Evolutionary conservation across 106 monocot genomes (phyloP), one percentile per base, ranked within the genome.

Genomic region (Dendrobium officinale): DNA sequence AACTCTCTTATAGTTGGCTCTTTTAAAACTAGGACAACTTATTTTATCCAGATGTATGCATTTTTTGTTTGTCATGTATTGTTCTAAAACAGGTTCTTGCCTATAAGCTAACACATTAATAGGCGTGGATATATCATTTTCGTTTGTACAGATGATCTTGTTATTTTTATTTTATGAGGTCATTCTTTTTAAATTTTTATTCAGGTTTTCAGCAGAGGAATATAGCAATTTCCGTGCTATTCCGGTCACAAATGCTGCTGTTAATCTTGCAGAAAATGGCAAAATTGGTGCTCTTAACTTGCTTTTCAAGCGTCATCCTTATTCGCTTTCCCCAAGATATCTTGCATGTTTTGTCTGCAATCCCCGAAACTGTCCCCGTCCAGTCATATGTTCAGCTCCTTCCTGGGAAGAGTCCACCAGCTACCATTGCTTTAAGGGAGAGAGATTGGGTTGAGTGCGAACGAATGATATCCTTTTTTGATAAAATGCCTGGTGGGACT

Each of bases 261-360:
- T 88, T 77, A 80, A 78, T 84, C 89, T 98, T 67, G 94, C 98
- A 89, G 95, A 93, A 85, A 90, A 84, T 82, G 94, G 98, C 1
- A 98, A 93, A 89, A 92, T 98, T 80, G 98, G 98, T 31, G 98
- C 98, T 41, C 85, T 98, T 77, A 93, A 98, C 55, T 77, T 98
- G 42, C 88, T 98, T 40, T 98, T 98, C 72, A 98, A 95, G 80
- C 92, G 98, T 61, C 98, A 98, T 84, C 98, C 92, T 61, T 98
- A 95, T 80, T 92, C 95, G 24, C 82, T 92, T 55, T 85, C n/a
- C 86, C 3, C 49, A 77, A 42, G 81, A 56, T 75, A 84, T 88
- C 13, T 83, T 98, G 75, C 78, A 88, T 64, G 84, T 91, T 85
- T 80, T 98, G 51, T 88, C 92, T 54, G 89, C 92, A 70, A 87